phyloP scores from a whole-genome alignment of 805 yeast species.

The Candida golubevii region DNA sequence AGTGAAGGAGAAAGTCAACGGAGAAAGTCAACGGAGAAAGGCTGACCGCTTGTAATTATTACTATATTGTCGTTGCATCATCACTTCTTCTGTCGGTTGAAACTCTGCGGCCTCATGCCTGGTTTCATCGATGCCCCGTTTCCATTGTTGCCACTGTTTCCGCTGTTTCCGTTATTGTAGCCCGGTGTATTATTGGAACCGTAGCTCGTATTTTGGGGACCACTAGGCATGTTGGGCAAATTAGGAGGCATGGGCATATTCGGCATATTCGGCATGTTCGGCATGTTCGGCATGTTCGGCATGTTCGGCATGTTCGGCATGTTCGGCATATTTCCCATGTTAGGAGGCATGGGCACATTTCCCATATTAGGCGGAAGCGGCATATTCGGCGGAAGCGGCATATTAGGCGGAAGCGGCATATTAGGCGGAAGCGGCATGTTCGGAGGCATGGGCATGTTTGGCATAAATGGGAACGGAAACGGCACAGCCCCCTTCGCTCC shows the following conservation, averaged over 20 bases:
- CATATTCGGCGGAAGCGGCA: conserved; percentile 23
- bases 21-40: too few species aligned
- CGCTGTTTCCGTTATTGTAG: too few species aligned
- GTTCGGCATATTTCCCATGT: conserved; percentile 1
- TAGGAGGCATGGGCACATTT: conserved; percentile 14
- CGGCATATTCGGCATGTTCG: background rate
- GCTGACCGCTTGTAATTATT: background rate
- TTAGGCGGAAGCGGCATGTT: conserved; percentile 25
- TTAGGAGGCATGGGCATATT: background rate
- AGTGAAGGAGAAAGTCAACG: too few species aligned
- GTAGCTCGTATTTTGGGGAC: too few species aligned
- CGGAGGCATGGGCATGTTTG: conserved; percentile 22
- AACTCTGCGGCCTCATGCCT: conserved; percentile 3
- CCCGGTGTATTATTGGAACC: too few species aligned
- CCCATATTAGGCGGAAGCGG: conserved; percentile 15
- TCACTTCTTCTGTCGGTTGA: conserved; percentile 3
- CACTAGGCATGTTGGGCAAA: too few species aligned
- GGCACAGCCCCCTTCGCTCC: conserved; percentile 16
- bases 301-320: background rate
- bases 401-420: conserved; percentile 18
- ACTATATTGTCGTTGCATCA: background rate
- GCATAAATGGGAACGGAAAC: conserved; percentile 21
- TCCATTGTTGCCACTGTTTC: background rate
- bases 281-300: background rate
- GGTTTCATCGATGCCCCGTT: background rate